Evolutionary conservation across 2,329 filamentous ascomycete species (phyloP).

Genomic region (Graphilbum fragrans): DNA sequence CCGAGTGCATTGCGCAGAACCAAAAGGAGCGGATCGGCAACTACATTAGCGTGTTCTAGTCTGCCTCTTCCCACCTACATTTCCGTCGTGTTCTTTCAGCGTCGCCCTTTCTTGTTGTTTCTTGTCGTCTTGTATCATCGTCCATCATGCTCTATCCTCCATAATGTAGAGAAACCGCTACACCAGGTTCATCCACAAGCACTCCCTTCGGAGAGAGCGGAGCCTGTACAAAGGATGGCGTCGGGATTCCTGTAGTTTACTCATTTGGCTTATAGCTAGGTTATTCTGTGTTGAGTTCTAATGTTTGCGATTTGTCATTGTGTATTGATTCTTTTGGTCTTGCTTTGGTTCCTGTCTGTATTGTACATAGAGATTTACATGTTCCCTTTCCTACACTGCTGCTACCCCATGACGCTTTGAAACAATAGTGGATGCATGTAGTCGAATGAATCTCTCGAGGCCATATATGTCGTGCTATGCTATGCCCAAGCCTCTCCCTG

Average conservation of each 20-base stretch:
- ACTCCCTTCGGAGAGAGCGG: not conserved
- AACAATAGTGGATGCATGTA: too few relatives aligned
- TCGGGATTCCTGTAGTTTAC: not conserved
- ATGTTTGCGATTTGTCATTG: not conserved
- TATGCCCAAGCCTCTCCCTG: too few relatives aligned
- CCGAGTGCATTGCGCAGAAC: slow-evolving; percentile 98
- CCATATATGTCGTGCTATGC: too few relatives aligned
- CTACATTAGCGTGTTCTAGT: slow-evolving; percentile 91
- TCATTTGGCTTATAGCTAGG: not conserved
- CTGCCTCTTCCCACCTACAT: not conserved
- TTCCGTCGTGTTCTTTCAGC: too few relatives aligned
- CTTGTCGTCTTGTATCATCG: not conserved
- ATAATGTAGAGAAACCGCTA: too few relatives aligned
- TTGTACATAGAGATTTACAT: slow-evolving; percentile 35
- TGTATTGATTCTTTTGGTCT: not conserved
- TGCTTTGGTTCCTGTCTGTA: slow-evolving; percentile 17
- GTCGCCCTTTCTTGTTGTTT: not conserved
- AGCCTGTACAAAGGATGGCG: slow-evolving; percentile 3
- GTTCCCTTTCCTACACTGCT: slow-evolving; percentile 27
- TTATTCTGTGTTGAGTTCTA: not conserved
- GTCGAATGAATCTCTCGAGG: too few relatives aligned
- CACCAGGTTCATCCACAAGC: too few relatives aligned
- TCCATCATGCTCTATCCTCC: too few relatives aligned
- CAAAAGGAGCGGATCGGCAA: slow-evolving; percentile 98
- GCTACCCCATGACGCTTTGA: slow-evolving; percentile 9